Base-by-base conservation (phyloP, 768 basidiomycete genomes). In the Jaapia argillacea region DNA sequence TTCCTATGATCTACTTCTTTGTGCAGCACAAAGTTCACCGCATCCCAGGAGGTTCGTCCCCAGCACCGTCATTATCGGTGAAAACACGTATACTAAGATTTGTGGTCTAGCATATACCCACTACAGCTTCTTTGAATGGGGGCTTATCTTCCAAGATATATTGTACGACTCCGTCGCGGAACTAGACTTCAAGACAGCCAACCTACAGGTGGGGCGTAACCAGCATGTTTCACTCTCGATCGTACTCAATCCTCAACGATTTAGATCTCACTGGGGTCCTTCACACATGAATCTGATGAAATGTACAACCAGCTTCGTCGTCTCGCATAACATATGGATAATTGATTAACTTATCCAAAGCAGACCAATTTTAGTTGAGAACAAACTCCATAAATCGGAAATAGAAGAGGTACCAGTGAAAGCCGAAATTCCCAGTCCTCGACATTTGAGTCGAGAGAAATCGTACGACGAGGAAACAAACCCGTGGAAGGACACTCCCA, bases 111-210 rank as follows among this genome's bases (percentile, higher is more conserved):
- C 91, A 7, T 94, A 94, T 61, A 91, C 87, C 2, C 65, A 64
- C 35, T 94, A 92, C 54, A 77, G 81, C 36, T 81, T 92, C 61
- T 85, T 86, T 52, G 91, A 94, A 62, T 94, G 91, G 91, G 68
- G 67, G 5, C 74, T 90, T 39, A 86, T 90, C 44, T 55, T 81
- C 41, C 66, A 81, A 36, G 87, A 90, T 45, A 66, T 90, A 21
- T 45, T 76, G 12, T 89, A 77, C 50, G 87, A 90, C 55, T 77
- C 85, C 0, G 58, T 81, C n/a, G 53, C 74, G 1, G 75, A 70
- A 44, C 61, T 68, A 23, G 85, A 87, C 50, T 75, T 87, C 48
- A 61, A 58, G 36, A 65, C 70, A 31, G 65, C 68, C 4, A 63
- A 71, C 46, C 51, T 84, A 16, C 68, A 81, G 64, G 81, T 77